Conservation (phyloP, 2,329 filamentous ascomycete genomes). For the Talaromyces sp. region DNA sequence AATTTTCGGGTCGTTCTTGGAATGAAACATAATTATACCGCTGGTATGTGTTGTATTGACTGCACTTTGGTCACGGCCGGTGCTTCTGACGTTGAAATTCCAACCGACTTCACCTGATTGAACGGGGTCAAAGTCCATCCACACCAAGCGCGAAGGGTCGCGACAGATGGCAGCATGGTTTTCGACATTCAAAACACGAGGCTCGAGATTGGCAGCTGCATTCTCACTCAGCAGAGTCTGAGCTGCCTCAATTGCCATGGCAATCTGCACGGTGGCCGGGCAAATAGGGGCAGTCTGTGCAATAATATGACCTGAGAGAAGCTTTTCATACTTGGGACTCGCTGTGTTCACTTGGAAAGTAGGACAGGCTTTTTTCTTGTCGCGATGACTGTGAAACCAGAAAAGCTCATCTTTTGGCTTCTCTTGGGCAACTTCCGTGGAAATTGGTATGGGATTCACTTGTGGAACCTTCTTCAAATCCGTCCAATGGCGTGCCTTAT, state of each 20-base stretch:
- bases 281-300: constrained; percentile 38
- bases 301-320: constrained; percentile 40
- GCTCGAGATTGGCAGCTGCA: constrained; percentile 20
- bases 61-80: background rate
- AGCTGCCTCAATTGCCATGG: constrained; percentile 32
- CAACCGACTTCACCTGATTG: constrained; percentile 22
- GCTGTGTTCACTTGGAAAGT: constrained; percentile 31
- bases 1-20: background rate
- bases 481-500: background rate
- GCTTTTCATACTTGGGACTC: constrained; percentile 30
- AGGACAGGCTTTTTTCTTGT: background rate
- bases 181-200: constrained; percentile 28
- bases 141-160: constrained; percentile 27
- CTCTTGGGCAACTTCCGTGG: background rate
- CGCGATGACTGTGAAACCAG: background rate
- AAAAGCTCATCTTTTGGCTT: background rate
- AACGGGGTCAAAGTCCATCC: constrained; percentile 26
- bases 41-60: background rate
- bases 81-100: constrained; percentile 28
- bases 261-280: constrained; percentile 40
- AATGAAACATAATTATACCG: background rate
- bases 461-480: background rate
- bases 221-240: constrained; percentile 20
- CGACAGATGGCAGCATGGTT: constrained; percentile 33
- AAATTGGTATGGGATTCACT: background rate